phyloP scores from a whole-genome alignment of 1,284 basidiomycete species.

The Earliella scabrosa region DNA sequence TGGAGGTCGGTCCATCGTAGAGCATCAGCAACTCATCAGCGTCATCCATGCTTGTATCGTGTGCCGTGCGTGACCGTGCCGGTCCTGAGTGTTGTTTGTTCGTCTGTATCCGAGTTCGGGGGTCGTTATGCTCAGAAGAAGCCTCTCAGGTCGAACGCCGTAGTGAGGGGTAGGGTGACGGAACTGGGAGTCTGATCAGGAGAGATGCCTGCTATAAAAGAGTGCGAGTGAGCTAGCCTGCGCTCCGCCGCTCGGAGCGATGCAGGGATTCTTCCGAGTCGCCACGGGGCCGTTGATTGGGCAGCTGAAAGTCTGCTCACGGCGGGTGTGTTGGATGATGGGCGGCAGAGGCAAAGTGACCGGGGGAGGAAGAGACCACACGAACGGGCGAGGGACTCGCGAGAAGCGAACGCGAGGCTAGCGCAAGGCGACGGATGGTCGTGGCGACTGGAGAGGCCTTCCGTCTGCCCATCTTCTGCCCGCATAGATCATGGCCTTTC shows the following conservation, averaged over 20 bases:
- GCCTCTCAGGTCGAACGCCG: not conserved
- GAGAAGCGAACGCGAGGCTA: not conserved
- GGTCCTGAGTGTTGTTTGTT: not conserved
- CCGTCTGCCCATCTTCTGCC: too few species aligned
- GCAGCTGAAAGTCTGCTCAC: not conserved
- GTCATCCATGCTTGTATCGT: constrained; percentile 16
- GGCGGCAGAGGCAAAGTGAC: not conserved
- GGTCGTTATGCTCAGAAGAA: too few species aligned
- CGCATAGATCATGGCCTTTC: too few species aligned
- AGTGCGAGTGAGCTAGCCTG: too few species aligned
- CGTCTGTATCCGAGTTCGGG: too few species aligned
- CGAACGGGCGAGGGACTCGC: not conserved
- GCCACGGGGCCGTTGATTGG: not conserved
- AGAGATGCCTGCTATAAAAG: not conserved
- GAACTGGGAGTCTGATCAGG: not conserved
- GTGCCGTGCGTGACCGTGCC: not conserved
- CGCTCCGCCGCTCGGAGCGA: too few species aligned
- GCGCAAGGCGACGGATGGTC: not conserved
- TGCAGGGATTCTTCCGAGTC: not conserved
- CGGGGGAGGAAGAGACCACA: not conserved
- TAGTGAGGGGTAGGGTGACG: not conserved
- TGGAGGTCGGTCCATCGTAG: constrained; percentile 32
- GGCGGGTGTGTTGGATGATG: not conserved
- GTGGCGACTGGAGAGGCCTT: not conserved
- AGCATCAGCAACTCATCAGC: constrained; percentile 24